Conservation (phyloP, 2,329 filamentous ascomycete genomes). For the Nemania sp. region DNA sequence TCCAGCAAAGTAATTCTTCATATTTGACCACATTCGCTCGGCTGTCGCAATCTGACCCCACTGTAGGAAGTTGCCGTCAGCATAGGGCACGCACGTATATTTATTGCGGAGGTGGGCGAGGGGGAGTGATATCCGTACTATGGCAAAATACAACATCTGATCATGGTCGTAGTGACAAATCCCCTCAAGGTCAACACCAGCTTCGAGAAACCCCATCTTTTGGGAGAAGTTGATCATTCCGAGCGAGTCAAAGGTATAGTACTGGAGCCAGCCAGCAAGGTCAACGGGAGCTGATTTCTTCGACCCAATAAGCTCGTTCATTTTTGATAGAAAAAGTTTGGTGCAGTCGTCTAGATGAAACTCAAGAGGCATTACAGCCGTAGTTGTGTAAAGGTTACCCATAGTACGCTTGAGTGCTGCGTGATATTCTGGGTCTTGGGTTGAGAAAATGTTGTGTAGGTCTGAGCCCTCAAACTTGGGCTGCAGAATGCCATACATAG, state of each 20-base stretch:
- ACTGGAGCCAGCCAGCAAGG: slow-evolving; percentile 23
- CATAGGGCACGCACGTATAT: neutral
- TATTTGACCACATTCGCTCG: slow-evolving; percentile 11
- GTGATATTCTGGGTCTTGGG: slow-evolving; percentile 23
- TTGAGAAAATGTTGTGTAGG: slow-evolving; percentile 23
- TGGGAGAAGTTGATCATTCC: slow-evolving; percentile 21
- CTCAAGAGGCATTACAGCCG: slow-evolving; percentile 13
- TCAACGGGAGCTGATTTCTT: slow-evolving; percentile 2
- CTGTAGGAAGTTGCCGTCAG: neutral
- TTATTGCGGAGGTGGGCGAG: neutral
- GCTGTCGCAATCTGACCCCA: slow-evolving; percentile 16
- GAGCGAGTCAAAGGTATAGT: slow-evolving; percentile 22
- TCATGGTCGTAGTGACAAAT: slow-evolving; percentile 22
- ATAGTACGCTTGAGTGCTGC: slow-evolving; percentile 23
- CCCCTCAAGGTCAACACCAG: slow-evolving; percentile 18
- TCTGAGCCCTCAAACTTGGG: slow-evolving; percentile 20
- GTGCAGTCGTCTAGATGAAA: slow-evolving; percentile 22
- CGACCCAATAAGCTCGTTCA: slow-evolving; percentile 14
- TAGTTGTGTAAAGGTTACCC: slow-evolving; percentile 17
- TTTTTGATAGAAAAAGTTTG: slow-evolving; percentile 12
- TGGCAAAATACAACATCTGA: slow-evolving; percentile 22
- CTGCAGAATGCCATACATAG: slow-evolving; percentile 19
- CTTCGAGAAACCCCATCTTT: slow-evolving; percentile 21
- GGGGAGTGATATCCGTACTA: no score
- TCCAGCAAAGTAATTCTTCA: slow-evolving; percentile 4